Conservation (phyloP, 495 filamentous ascomycete genomes). For the Lophiotrema nucula region DNA sequence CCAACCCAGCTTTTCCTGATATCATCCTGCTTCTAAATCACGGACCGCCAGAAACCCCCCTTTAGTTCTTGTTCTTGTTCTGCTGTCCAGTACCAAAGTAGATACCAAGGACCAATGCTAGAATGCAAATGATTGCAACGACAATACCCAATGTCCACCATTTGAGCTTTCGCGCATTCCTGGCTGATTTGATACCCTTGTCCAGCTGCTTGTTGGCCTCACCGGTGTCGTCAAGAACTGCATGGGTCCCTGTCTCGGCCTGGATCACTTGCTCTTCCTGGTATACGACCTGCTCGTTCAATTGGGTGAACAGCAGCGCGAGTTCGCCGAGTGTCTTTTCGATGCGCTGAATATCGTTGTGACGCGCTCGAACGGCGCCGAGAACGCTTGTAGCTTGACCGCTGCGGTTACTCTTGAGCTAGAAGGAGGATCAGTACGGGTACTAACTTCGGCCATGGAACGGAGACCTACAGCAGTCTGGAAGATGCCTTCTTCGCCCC, state of each 20-base stretch:
- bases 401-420: slow-evolving; percentile 69
- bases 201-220: slow-evolving; percentile 60
- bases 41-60: too few relatives aligned
- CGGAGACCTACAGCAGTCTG: slow-evolving; percentile 62
- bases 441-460: neutral
- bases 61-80: neutral
- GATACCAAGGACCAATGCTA: slow-evolving; percentile 43
- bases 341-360: slow-evolving; percentile 72
- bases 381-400: slow-evolving; percentile 64
- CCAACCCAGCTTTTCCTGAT: too few relatives aligned
- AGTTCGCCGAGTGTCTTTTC: slow-evolving; percentile 66
- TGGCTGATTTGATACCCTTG: slow-evolving; percentile 58
- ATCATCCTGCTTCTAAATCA: too few relatives aligned
- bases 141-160: slow-evolving; percentile 65
- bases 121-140: slow-evolving; percentile 48
- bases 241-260: slow-evolving; percentile 55
- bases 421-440: neutral
- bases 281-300: slow-evolving; percentile 62
- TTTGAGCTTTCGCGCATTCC: slow-evolving; percentile 62
- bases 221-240: slow-evolving; percentile 57
- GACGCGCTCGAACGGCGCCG: slow-evolving; percentile 70
- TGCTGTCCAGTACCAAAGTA: slow-evolving; percentile 39
- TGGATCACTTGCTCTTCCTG: slow-evolving; percentile 58
- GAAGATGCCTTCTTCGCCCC: slow-evolving; percentile 74
- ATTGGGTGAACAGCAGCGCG: slow-evolving; percentile 62